A percentile compares a stretch with the other conserved stretches of the same genome.
Conservation (phyloP, 2,329 filamentous ascomycete genomes). For the Trichoderma endophyticum region DNA sequence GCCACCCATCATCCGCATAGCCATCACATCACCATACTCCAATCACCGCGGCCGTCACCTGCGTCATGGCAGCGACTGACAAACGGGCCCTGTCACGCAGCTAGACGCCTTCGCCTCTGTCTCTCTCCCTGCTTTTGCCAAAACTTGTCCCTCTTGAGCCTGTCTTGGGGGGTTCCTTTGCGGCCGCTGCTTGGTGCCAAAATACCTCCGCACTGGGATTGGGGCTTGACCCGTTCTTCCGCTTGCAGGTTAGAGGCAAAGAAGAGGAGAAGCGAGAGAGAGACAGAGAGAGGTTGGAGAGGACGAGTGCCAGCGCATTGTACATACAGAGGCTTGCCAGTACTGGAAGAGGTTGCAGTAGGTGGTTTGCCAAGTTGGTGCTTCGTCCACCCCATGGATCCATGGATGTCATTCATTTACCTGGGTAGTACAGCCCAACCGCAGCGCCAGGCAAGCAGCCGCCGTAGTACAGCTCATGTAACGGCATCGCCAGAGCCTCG, state of each 20-base stretch:
- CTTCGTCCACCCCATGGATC: neutral
- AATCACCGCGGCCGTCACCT: neutral
- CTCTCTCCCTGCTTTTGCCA: neutral
- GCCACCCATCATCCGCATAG: constrained; percentile 14
- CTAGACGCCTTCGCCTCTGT: neutral
- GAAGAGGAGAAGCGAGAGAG: neutral
- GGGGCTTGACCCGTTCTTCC: neutral
- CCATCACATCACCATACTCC: constrained; percentile 16
- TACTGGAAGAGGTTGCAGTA: neutral
- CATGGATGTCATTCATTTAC: neutral
- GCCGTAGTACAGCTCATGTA: neutral
- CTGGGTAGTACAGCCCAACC: neutral
- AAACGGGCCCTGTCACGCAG: neutral
- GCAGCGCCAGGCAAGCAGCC: neutral
- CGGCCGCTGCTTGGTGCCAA: neutral
- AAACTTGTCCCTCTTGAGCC: neutral
- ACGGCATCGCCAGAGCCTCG: neutral
- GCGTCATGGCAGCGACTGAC: neutral
- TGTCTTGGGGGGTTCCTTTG: neutral
- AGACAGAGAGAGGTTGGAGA: neutral
- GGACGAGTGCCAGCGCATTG: constrained; percentile 1
- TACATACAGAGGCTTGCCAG: neutral
- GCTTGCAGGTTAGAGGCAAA: constrained; percentile 1
- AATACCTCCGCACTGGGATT: neutral
- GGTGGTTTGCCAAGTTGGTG: neutral